Evolutionary conservation across 1,284 basidiomycete species (phyloP).

Genomic region (Pisolithus thermaeus): DNA sequence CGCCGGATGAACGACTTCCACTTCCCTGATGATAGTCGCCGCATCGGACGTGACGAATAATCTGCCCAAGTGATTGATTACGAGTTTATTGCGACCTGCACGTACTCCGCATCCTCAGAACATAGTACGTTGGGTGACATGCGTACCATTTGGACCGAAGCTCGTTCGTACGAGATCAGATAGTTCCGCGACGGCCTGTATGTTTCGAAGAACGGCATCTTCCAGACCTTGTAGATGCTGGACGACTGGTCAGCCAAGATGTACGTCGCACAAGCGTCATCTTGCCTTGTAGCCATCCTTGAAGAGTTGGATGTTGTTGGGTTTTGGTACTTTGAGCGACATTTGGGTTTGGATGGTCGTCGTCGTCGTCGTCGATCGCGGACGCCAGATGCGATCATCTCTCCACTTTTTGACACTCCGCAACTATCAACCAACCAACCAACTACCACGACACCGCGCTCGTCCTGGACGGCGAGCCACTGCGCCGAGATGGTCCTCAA

Average conservation of each 20-base stretch:
- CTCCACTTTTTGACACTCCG: neutral
- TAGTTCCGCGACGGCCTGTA: constrained; percentile 90
- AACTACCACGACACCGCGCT: neutral
- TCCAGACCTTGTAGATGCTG: constrained; percentile 88
- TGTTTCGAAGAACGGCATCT: constrained; percentile 92
- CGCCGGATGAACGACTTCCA: constrained; percentile 97
- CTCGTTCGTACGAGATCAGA: constrained; percentile 94
- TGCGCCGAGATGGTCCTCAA: constrained; percentile 25
- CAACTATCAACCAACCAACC: neutral
- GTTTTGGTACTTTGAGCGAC: constrained; percentile 93
- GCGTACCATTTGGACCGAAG: constrained; percentile 91
- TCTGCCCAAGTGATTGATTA: constrained; percentile 94
- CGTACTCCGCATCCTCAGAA: constrained; percentile 1
- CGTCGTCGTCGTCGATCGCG: too few species aligned
- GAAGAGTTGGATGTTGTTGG: constrained; percentile 87
- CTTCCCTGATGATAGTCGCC: constrained; percentile 96
- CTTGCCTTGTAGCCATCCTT: constrained; percentile 89
- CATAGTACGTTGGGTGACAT: neutral
- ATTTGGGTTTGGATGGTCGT: constrained; percentile 35
- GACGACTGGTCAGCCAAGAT: constrained; percentile 5
- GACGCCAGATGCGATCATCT: neutral
- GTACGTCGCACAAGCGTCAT: constrained; percentile 5
- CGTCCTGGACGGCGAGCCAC: neutral
- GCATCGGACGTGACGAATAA: constrained; percentile 99
- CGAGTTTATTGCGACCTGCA: constrained; percentile 86